phyloP scores from a whole-genome alignment of 176 grass and related monocot species.

The Zoysia pacifica region DNA sequence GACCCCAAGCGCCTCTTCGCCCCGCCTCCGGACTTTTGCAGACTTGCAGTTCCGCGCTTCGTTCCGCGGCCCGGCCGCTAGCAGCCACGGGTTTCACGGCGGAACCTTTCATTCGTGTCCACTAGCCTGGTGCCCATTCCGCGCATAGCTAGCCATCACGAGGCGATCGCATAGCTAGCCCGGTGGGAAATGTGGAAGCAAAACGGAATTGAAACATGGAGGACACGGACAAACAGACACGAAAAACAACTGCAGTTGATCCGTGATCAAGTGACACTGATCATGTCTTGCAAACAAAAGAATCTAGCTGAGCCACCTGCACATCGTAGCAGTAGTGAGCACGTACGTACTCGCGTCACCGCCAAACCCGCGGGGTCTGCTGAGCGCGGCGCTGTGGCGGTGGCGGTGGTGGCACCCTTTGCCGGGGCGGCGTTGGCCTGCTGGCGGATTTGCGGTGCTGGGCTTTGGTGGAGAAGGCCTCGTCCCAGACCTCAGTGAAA shows the following conservation, averaged over 20 bases:
- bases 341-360: not conserved
- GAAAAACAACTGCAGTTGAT: slow-evolving; percentile 6
- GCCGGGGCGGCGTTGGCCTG: not conserved
- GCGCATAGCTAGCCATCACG: not conserved
- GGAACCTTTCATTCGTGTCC: not conserved
- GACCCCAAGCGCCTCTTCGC: slow-evolving; percentile 3
- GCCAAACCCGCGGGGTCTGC: slow-evolving; percentile 32
- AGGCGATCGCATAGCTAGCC: not conserved
- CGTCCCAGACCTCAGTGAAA: slow-evolving; percentile 75
- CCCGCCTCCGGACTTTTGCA: not conserved
- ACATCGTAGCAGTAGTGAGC: too few relatives aligned
- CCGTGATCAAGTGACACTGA: not conserved
- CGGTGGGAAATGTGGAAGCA: not conserved
- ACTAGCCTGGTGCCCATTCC: not conserved
- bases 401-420: not conserved
- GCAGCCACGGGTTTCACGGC: slow-evolving; percentile 18
- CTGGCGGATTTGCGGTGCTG: not conserved
- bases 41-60: not conserved
- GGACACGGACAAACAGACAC: not conserved
- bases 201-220: not conserved
- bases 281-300: slow-evolving; percentile 2
- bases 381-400: slow-evolving; percentile 28
- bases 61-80: not conserved
- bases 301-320: slow-evolving; percentile 22
- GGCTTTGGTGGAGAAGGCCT: slow-evolving; percentile 43